Evolutionary conservation across 768 basidiomycete species (phyloP).

Genomic region (Pholiota conissans): DNA sequence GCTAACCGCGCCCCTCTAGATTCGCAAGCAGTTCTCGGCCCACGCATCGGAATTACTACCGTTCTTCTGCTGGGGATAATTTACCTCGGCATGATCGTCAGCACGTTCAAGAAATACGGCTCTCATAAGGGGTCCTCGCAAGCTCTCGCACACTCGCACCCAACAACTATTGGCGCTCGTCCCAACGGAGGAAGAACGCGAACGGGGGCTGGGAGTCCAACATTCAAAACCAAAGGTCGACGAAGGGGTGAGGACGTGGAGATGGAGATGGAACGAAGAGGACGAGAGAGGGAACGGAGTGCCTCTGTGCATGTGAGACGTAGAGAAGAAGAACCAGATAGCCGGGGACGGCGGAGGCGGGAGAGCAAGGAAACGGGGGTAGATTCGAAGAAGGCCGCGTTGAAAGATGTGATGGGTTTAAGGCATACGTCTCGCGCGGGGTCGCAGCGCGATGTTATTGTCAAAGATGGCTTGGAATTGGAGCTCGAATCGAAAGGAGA

Average conservation of each 20-base stretch:
- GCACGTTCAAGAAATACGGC: slow-evolving; percentile 63
- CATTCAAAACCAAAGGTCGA: neutral
- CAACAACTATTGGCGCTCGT: neutral
- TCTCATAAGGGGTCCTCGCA: slow-evolving; percentile 13
- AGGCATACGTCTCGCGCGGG: neutral
- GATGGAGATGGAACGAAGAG: slow-evolving; percentile 24
- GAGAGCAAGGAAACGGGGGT: neutral
- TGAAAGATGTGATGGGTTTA: neutral
- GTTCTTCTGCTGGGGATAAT: slow-evolving; percentile 59
- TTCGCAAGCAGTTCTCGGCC: slow-evolving; percentile 40
- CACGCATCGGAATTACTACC: slow-evolving; percentile 55
- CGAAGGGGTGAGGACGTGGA: slow-evolving; percentile 15
- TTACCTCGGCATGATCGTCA: slow-evolving; percentile 61
- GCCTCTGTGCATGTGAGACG: slow-evolving; percentile 8
- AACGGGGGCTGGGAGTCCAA: neutral
- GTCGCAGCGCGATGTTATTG: neutral
- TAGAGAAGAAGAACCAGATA: slow-evolving; percentile 12
- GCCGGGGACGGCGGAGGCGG: neutral
- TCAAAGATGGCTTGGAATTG: neutral
- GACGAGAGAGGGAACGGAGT: slow-evolving; percentile 26
- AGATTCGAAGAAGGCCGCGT: neutral
- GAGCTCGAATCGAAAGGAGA: slow-evolving; percentile 8
- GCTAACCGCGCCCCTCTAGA: slow-evolving; percentile 35
- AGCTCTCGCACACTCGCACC: neutral
- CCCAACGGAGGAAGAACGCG: neutral